phyloP scores from a whole-genome alignment of 768 basidiomycete genomes.

The Serendipita indica region DNA sequence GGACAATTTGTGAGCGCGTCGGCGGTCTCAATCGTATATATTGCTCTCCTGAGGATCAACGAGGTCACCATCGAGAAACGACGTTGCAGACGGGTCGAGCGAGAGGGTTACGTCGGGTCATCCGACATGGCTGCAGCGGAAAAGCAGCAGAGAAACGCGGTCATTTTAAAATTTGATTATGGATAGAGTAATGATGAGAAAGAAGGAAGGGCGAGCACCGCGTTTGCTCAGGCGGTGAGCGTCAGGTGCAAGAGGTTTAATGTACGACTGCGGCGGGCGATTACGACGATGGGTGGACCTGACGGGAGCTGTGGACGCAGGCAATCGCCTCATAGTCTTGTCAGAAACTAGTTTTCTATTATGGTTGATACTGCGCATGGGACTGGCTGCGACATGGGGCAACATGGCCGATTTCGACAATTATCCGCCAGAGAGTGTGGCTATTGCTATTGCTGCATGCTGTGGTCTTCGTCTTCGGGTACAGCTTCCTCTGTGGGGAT shows the following conservation, averaged over 20 bases:
- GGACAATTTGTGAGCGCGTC: neutral
- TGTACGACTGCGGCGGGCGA: neutral
- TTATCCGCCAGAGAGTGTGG: too few relatives aligned
- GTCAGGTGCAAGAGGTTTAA: neutral
- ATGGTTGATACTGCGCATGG: too few relatives aligned
- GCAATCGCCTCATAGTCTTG: neutral
- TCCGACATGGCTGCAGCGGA: neutral
- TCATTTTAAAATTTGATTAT: neutral
- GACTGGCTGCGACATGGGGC: too few relatives aligned
- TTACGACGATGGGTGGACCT: neutral
- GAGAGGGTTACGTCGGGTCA: neutral
- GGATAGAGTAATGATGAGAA: neutral
- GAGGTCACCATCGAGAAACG: neutral
- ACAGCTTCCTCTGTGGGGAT: neutral
- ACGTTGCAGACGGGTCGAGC: neutral
- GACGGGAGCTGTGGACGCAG: neutral
- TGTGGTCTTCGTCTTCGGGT: neutral
- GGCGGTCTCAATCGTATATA: constrained; percentile 2
- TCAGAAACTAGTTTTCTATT: too few relatives aligned
- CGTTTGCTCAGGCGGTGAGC: neutral
- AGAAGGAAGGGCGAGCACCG: neutral
- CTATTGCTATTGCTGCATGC: neutral
- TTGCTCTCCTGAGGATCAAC: neutral
- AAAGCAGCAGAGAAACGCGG: neutral
- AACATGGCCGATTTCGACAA: too few relatives aligned